A percentile compares a stretch with the other conserved stretches of the same genome.
These are phyloP conservation scores for Sporothrix brunneoviolacea DNA, from an alignment of 2,329 filamentous ascomycete genomes.

Conservation along the genomic window DNA sequence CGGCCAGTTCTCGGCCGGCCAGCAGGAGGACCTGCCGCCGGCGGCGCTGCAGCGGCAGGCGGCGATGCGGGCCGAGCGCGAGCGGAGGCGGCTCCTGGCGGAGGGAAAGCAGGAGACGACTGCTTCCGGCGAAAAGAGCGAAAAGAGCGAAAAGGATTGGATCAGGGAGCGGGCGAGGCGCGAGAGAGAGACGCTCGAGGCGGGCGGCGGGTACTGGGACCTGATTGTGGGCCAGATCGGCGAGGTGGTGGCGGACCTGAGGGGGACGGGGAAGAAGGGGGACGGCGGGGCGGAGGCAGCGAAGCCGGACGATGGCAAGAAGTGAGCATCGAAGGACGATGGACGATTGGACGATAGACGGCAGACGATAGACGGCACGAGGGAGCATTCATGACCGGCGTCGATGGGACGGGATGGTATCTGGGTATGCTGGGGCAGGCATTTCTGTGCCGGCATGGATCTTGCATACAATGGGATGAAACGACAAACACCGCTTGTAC, in stretches of 20 bases:
- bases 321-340: neutral
- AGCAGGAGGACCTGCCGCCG: constrained; percentile 42
- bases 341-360: no score
- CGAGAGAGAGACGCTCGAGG: constrained; percentile 42
- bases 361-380: no score
- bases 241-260: constrained; percentile 35
- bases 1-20: neutral
- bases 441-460: no score
- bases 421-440: no score
- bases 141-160: constrained; percentile 39
- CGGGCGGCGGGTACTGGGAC: constrained; percentile 50
- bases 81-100: constrained; percentile 25
- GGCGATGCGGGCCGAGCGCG: constrained; percentile 41
- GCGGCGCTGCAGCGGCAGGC: constrained; percentile 41
- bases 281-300: neutral
- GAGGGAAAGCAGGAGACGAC: no score
- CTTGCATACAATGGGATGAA: no score
- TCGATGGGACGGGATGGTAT: no score
- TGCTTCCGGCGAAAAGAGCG: no score
- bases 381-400: no score
- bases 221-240: constrained; percentile 50
- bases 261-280: constrained; percentile 22
- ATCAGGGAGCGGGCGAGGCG: constrained; percentile 36
- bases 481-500: no score
- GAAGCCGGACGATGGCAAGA: constrained; percentile 5